Base-by-base conservation (phyloP, 768 basidiomycete genomes). In the Tulasnella sp. region DNA sequence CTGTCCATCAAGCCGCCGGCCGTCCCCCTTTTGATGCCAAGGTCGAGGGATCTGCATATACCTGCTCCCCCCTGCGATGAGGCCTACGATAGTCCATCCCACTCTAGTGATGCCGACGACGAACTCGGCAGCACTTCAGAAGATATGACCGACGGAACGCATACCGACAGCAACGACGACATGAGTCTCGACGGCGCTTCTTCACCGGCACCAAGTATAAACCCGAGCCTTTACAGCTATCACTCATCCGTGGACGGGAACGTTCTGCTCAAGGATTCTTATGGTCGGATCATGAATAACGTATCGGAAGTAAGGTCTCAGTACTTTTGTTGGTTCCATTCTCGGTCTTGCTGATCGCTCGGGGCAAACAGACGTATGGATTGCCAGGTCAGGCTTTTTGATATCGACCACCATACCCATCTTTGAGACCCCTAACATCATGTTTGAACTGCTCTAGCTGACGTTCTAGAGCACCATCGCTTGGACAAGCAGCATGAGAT, bases 21-120 rank as follows among this genome's bases (percentile, higher is more conserved):
- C 16, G 1, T 20, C 46, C 46, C 18, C 46, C 12, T 20, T 22
- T 54, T 54, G 64, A 69, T 69, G 64, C 28, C 64, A 28, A 11
- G 3, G 16, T 69, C 28, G 34, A 69, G 20, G 28, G 28, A 34
- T 37, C 31, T 14, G 14, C 64, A 22, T 22, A 20, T 11, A 31
- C 34, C 28, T 28, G 24, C 3, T 18, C 31, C 3, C 54, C 77
- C 84, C 75, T 75, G 28, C 50, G 85, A 76, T 81, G 64, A 84
- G 80, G 69, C 31, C 31, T 34, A 34, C 64, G 34, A 69, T 12
- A 69, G 64, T 37, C 20, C 64, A 16, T 11, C 64, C 11, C 64
- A 69, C 28, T 2, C 64, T 11, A 37, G 31, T 69, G 64, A 69
- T 28, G 64, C 64, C 2, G 64, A 69, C 31, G 64, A 69, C 64